A percentile compares a stretch with the other conserved stretches of the same genome.
phyloP scores from a whole-genome alignment of 208 protist genomes.

The Trypanosomatidae sp. region DNA sequence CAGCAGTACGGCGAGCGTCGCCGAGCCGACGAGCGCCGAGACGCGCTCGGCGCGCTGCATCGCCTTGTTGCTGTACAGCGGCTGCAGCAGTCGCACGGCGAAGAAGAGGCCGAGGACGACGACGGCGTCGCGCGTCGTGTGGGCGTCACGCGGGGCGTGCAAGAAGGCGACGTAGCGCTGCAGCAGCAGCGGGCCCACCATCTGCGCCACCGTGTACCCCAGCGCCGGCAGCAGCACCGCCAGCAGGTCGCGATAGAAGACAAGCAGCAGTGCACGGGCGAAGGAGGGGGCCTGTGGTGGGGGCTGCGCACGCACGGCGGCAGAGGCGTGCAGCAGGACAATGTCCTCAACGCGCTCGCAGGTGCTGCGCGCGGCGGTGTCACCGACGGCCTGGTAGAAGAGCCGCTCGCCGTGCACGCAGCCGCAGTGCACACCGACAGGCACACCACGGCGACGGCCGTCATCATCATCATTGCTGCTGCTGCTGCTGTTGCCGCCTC shows the following conservation, averaged over 20 bases:
- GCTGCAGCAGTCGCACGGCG: slow-evolving; percentile 17
- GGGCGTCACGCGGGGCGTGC: slow-evolving; percentile 1
- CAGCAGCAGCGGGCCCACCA: slow-evolving; percentile 43
- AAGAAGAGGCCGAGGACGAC: slow-evolving; percentile 17
- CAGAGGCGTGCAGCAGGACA: slow-evolving; percentile 9
- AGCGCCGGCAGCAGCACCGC: slow-evolving; percentile 18
- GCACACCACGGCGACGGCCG: neutral
- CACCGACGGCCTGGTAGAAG: slow-evolving; percentile 15
- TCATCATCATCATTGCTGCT: neutral
- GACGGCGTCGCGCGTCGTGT: slow-evolving; percentile 6
- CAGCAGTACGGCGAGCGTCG: slow-evolving; percentile 55
- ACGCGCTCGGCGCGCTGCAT: slow-evolving; percentile 15
- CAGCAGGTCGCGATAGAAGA: slow-evolving; percentile 10
- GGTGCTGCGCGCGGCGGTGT: slow-evolving; percentile 9
- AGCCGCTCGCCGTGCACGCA: slow-evolving; percentile 38
- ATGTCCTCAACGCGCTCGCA: slow-evolving; percentile 27
- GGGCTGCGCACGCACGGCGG: neutral
- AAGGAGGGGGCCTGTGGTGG: slow-evolving; percentile 18
- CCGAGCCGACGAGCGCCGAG: slow-evolving; percentile 31
- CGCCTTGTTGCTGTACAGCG: slow-evolving; percentile 17
- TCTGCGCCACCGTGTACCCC: slow-evolving; percentile 19
- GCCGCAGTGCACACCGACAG: slow-evolving; percentile 16
- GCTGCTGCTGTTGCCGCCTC: neutral
- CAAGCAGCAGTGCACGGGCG: slow-evolving; percentile 12
- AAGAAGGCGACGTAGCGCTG: slow-evolving; percentile 31